Conservation (phyloP, 176 grass and related monocot genomes). For the Bothriochloa decipiens region DNA sequence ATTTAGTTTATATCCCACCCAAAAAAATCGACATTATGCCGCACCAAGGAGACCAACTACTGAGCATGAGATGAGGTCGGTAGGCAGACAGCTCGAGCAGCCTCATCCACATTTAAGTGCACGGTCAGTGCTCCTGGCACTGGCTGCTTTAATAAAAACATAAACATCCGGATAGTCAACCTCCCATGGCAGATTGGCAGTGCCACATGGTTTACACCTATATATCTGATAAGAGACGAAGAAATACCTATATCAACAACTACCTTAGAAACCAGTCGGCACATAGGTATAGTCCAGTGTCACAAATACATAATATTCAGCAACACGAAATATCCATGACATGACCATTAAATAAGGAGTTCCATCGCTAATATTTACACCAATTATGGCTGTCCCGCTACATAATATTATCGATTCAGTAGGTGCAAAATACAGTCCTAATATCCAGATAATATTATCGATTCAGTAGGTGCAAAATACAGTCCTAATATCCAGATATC, state of each 20-base stretch:
- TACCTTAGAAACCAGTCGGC: not conserved
- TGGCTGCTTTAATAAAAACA: not conserved
- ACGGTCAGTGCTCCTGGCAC: not conserved
- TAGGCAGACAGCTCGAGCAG: not conserved
- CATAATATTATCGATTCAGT: not conserved
- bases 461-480: not conserved
- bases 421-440: not conserved
- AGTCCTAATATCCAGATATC: slow-evolving; percentile 8
- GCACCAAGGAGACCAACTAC: too few species aligned
- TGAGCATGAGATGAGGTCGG: too few species aligned
- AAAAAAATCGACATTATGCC: too few species aligned
- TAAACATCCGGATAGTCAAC: not conserved
- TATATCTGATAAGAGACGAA: not conserved
- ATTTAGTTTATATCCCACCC: too few species aligned
- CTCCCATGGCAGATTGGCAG: not conserved
- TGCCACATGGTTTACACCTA: not conserved
- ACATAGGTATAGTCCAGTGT: not conserved
- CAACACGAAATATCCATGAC: not conserved
- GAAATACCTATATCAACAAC: not conserved
- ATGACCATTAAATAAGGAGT: slow-evolving; percentile 5
- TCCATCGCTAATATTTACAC: slow-evolving; percentile 41
- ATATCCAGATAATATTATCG: not conserved
- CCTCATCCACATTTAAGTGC: not conserved
- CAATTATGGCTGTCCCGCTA: slow-evolving; percentile 27
- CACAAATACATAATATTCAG: not conserved